Conservation (phyloP, 805 yeast species). For the Ogataea paraovalis region DNA sequence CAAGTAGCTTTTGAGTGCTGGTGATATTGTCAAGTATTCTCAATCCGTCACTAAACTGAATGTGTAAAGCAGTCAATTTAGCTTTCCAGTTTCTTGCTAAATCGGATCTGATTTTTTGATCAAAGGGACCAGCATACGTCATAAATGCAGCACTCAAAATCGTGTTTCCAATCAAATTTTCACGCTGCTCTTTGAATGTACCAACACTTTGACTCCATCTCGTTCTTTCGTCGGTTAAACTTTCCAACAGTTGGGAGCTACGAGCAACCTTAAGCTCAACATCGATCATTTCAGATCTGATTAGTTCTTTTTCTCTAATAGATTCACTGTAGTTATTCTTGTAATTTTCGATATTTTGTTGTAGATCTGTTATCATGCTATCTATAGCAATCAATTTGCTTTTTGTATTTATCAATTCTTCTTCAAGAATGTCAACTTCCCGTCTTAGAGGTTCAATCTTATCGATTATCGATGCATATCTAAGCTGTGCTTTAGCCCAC, state of each 20-base stretch:
- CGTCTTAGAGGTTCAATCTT: slow-evolving; percentile 67
- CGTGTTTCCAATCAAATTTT: slow-evolving; percentile 58
- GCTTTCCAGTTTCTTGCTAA: slow-evolving; percentile 20
- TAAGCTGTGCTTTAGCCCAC: slow-evolving; percentile 89
- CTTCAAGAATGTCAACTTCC: slow-evolving; percentile 61
- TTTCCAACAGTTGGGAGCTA: slow-evolving; percentile 58
- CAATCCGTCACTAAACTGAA: slow-evolving; percentile 38
- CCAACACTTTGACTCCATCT: slow-evolving; percentile 70
- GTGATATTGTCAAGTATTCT: slow-evolving; percentile 36
- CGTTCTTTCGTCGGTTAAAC: slow-evolving; percentile 58
- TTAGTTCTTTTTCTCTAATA: slow-evolving; percentile 75
- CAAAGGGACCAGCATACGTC: slow-evolving; percentile 54
- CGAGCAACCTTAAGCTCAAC: slow-evolving; percentile 61
- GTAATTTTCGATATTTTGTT: slow-evolving; percentile 61
- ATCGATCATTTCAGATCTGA: slow-evolving; percentile 63
- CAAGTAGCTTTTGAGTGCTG: slow-evolving; percentile 35
- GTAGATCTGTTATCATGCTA: slow-evolving; percentile 75
- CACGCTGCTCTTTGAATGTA: slow-evolving; percentile 43
- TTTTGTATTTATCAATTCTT: slow-evolving; percentile 54
- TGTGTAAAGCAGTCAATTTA: slow-evolving; percentile 32
- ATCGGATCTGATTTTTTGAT: slow-evolving; percentile 32
- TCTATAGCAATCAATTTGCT: slow-evolving; percentile 72
- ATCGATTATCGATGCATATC: slow-evolving; percentile 67
- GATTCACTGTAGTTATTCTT: slow-evolving; percentile 65
- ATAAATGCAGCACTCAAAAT: slow-evolving; percentile 59